Percentiles rank a stretch among this genome's conserved stretches.
Conservation (phyloP, 176 grass and related monocot species). For the Carex littledalei region DNA sequence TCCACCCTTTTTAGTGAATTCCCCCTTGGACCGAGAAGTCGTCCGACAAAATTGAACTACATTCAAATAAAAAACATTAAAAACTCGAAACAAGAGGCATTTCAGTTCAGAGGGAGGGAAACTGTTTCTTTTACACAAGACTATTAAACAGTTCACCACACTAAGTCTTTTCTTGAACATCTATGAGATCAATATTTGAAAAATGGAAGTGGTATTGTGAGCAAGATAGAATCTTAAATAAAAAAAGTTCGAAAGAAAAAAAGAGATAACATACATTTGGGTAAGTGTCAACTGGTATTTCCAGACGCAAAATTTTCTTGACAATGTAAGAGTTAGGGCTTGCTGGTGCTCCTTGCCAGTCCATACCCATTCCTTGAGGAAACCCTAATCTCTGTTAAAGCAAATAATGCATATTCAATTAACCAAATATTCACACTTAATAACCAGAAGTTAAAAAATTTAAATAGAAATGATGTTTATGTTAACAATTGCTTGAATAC, state of each 20-base stretch:
- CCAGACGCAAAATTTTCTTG: constrained; percentile 90
- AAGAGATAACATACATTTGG: constrained; percentile 51
- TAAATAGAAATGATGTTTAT: neutral
- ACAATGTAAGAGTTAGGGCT: constrained; percentile 69
- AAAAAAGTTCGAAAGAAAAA: neutral
- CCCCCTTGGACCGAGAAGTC: constrained; percentile 93
- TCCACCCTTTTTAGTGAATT: constrained; percentile 98
- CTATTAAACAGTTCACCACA: neutral
- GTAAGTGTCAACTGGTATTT: constrained; percentile 69
- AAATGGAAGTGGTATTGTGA: neutral
- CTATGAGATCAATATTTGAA: neutral
- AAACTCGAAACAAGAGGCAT: constrained; percentile 32
- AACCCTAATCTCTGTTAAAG: constrained; percentile 59
- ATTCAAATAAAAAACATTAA: constrained; percentile 13
- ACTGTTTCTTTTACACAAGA: neutral
- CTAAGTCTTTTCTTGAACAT: neutral
- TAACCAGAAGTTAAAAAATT: neutral
- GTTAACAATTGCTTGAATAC: constrained; percentile 28
- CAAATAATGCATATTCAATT: constrained; percentile 22
- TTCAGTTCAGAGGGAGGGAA: neutral
- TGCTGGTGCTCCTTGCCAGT: constrained; percentile 72
- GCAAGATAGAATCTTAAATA: neutral
- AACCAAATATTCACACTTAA: constrained; percentile 19
- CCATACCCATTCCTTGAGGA: constrained; percentile 50
- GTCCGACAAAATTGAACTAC: constrained; percentile 98